Conservation (phyloP, 768 basidiomycete species). For the Suillus decipiens region DNA sequence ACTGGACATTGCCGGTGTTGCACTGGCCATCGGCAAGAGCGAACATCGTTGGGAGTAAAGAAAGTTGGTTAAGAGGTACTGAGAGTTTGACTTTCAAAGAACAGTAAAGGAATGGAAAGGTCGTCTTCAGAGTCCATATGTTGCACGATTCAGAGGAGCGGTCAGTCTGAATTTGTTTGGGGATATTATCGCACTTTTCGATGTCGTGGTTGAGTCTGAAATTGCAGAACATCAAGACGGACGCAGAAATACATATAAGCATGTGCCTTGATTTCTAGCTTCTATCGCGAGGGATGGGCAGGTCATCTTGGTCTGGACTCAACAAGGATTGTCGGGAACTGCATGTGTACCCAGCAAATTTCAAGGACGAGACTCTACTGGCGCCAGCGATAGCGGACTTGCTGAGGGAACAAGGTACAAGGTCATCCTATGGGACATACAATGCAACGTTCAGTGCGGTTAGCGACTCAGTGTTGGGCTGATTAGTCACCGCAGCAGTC, state of each 20-base stretch:
- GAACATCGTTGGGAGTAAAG: not conserved
- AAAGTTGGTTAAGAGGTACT: too few species aligned
- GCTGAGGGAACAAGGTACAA: not conserved
- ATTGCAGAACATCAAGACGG: not conserved
- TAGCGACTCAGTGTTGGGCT: too few species aligned
- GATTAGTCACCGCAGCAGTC: too few species aligned
- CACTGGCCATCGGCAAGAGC: conserved; percentile 8
- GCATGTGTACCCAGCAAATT: not conserved
- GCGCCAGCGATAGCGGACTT: not conserved
- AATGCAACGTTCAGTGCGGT: not conserved
- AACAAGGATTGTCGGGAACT: not conserved
- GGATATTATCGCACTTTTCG: not conserved
- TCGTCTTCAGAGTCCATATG: not conserved
- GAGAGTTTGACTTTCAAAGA: too few species aligned
- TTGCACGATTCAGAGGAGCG: not conserved
- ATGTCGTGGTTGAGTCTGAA: not conserved
- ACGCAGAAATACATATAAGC: not conserved
- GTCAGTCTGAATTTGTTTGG: not conserved
- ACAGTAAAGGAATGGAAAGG: not conserved
- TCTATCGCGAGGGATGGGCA: not conserved
- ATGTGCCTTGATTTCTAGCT: not conserved
- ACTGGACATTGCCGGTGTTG: conserved; percentile 6
- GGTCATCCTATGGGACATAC: not conserved
- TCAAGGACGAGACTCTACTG: not conserved
- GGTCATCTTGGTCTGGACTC: not conserved